Evolutionary conservation across 148 eudicot species (phyloP), one percentile per base, ranked within the genome.

Genomic region (Persicaria tinctoria): DNA sequence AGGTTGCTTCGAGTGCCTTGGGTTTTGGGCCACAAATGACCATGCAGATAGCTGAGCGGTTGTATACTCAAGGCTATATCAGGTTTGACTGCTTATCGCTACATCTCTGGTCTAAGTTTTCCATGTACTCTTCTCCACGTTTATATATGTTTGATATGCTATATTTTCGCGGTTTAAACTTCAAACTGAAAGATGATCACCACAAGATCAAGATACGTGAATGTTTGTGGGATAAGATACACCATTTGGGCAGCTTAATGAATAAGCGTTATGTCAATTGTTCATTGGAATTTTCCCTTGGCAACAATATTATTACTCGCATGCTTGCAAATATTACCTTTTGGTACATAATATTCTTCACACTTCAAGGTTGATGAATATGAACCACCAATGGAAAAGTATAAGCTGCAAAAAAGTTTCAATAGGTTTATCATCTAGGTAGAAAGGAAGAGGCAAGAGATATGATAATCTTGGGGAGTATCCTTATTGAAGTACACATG

Each of bases 1-100:
- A 93, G 98, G 93, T 93, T 83, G 98, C 97, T 81, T 93, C 98
- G 76, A 93, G 98, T 79, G 88, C 98, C 68, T 80, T 93, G 74
- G 97, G 97, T 38, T 83, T 86, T 77, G 98, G 95, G 77, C 98
- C 98, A 20, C 98, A 93, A 77, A 77, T 87, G 84, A 87, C 98
- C 72, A 93, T 93, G 98, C 98, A 93, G 82, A 73, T 91, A 60
- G 98, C 98, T 78, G 98, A 93, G 82, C 92, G 93, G 75, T 79
- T 93, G 81, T 93, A 93, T 78, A 93, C 98, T 70, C 98, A 93
- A 87, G 98, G 98, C 77, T 93, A 80, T 76, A 93, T 93, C 89
- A 93, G 97, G 98, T 93, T 73, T 79, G 18, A 47, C 71, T 60
- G 2, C 41, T 0, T 3, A 32, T 32, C 0, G 47, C 73, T 74